Base-by-base conservation (phyloP, 371 early-diverging fungal species). In the Batkoa obscura region DNA sequence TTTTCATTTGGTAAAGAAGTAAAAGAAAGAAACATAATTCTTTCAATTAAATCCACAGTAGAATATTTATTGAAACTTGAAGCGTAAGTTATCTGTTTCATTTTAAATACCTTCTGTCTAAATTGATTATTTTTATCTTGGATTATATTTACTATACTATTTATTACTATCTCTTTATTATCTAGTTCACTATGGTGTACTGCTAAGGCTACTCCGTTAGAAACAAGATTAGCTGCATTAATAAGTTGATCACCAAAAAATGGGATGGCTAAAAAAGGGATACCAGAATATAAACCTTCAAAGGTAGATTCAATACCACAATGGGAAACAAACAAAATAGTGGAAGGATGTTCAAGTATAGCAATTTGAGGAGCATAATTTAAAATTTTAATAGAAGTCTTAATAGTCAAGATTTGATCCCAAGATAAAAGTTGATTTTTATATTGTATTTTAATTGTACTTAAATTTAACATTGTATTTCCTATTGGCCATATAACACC, bases 201-300 rank as follows among this genome's bases (percentile, higher is more conserved):
- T 12, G 55, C 31, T 32, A 55, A n/a, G n/a, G 55, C 55, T 23
- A 55, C 55, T 3, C 39, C 39, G 9, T 41, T 12, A 8, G n/a
- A 17, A 8, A 42, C 55, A 2, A 55, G 30, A 43, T 55, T 55
- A 2, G 43, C 55, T 15, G 55, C 55, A 34, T 55, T 55, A 8
- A 34, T 55, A 3, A 62, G 60, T 46, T 72, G 70, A 45, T 72
- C 72, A 1, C 61, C 68, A 52, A 70, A 67, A 34, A 64, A 68
- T 0, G 70, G 72, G 32, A 52, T 60, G 5, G 68, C 53, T 13
- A 67, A 48, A 30, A 70, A 23, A 1, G 62, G 66, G 31, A 51
- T 58, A 10, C 66, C 65, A 41, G 54, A 30, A 36, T 59, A 65
- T 0, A 67, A 43, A 0, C 64, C 60, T 59, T 72, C 72, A 32